Evolutionary conservation across 306 rosid species (phyloP).

Genomic region (Citrullus amarus): DNA sequence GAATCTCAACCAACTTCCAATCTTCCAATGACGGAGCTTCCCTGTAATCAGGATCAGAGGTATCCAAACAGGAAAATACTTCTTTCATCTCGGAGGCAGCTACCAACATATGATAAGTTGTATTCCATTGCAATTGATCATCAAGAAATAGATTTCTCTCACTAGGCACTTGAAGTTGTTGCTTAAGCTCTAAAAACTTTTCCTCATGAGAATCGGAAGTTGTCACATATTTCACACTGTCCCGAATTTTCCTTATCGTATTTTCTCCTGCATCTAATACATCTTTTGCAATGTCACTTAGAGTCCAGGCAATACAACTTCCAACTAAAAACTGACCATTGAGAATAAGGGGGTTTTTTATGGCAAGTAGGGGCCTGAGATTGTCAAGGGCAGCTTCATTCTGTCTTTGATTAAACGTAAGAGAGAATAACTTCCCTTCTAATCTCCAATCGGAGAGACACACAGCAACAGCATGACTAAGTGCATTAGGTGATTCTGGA

Average conservation of each 20-base stretch:
- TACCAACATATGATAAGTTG: conserved; percentile 86
- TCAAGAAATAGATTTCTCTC: conserved; percentile 62
- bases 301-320: conserved; percentile 66
- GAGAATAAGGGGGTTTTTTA: conserved; percentile 71
- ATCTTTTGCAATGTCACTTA: conserved; percentile 58
- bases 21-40: conserved; percentile 68
- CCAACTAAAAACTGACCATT: conserved; percentile 71
- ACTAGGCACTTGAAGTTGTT: conserved; percentile 83
- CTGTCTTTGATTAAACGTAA: conserved; percentile 39
- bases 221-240: conserved; percentile 78
- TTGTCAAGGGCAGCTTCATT: conserved; percentile 46
- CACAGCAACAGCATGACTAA: conserved; percentile 75
- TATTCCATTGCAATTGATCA: conserved; percentile 71
- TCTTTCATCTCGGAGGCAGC: conserved; percentile 73
- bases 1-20: conserved; percentile 70
- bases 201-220: conserved; percentile 81
- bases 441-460: conserved; percentile 88
- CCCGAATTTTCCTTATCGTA: conserved; percentile 48
- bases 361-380: conserved; percentile 63
- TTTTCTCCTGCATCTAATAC: conserved; percentile 39
- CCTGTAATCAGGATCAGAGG: conserved; percentile 75
- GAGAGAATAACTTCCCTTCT: conserved; percentile 67
- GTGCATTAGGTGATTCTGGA: conserved; percentile 65
- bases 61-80: conserved; percentile 76
- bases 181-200: conserved; percentile 63